A percentile compares a stretch with the other conserved stretches of the same genome.
These are phyloP conservation scores for Fusarium gaditjirri DNA, from an alignment of 2,329 filamentous ascomycete genomes.

Conservation along the genomic window DNA sequence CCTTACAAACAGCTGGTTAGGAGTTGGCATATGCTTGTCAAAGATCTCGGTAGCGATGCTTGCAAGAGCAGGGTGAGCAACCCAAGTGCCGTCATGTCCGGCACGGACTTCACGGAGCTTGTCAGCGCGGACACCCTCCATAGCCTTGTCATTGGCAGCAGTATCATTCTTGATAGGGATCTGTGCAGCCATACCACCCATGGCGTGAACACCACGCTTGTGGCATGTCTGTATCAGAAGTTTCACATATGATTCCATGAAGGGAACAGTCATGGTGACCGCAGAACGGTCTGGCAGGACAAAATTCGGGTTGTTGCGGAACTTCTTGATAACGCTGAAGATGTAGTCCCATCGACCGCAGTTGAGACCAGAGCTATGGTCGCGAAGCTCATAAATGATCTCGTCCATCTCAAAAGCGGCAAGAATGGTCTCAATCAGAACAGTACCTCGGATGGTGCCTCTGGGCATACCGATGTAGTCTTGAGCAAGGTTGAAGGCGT, in stretches of 20 bases:
- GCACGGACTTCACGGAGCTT: constrained; percentile 96
- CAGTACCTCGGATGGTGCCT: constrained; percentile 93
- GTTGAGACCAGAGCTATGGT: constrained; percentile 96
- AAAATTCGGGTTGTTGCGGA: constrained; percentile 93
- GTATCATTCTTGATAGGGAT: constrained; percentile 98
- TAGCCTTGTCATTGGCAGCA: constrained; percentile 90
- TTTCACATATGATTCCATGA: constrained; percentile 97
- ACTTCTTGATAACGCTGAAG: constrained; percentile 99
- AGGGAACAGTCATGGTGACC: constrained; percentile 97
- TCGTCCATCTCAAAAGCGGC: constrained; percentile 99
- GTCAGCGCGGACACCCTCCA: constrained; percentile 92
- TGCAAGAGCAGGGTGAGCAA: constrained; percentile 93
- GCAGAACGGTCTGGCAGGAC: constrained; percentile 89
- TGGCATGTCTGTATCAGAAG: constrained; percentile 99
- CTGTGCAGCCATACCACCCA: constrained; percentile 98
- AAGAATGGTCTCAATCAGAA: constrained; percentile 96
- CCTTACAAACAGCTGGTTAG: constrained; percentile 93
- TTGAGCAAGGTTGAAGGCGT: constrained; percentile 94
- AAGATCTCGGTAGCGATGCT: constrained; percentile 90
- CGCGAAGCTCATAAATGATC: constrained; percentile 98
- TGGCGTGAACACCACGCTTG: constrained; percentile 94
- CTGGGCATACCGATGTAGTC: constrained; percentile 90
- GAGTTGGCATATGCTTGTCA: constrained; percentile 98
- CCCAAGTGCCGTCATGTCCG: constrained; percentile 96
- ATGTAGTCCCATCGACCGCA: constrained; percentile 99